Percentiles rank a stretch among this genome's conserved stretches.
These are phyloP conservation scores for Tubosaeta sp. DNA, from an alignment of 768 basidiomycete species.

Conservation along the genomic window DNA sequence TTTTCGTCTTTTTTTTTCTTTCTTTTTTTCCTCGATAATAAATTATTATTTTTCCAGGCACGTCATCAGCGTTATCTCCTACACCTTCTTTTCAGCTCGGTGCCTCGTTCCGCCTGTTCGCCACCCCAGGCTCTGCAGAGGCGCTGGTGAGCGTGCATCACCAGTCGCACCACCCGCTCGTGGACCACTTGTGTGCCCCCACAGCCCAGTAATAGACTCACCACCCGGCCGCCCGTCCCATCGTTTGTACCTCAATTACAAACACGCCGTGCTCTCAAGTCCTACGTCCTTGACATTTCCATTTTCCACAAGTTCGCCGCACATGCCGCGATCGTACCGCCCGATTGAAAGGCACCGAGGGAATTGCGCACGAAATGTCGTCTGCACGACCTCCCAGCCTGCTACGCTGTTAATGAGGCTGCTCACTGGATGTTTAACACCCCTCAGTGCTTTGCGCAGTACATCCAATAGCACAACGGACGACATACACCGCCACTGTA, in stretches of 20 bases:
- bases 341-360: constrained; percentile 15
- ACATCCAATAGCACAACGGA: constrained; percentile 10
- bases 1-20: constrained; percentile 15
- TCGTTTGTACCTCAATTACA: constrained; percentile 7
- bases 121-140: constrained; percentile 1
- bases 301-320: constrained; percentile 13
- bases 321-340: constrained; percentile 15
- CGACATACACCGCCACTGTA: constrained; percentile 13
- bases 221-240: too few species aligned
- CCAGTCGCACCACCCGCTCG: not conserved
- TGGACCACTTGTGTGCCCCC: too few species aligned
- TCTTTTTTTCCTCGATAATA: too few species aligned
- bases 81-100: too few species aligned
- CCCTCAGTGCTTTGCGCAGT: constrained; percentile 8
- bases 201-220: too few species aligned
- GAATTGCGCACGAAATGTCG: constrained; percentile 5
- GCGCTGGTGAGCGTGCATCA: constrained; percentile 15
- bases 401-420: constrained; percentile 4
- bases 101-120: constrained; percentile 1
- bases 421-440: too few species aligned
- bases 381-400: not conserved
- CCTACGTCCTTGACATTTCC: constrained; percentile 2
- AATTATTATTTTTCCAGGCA: not conserved
- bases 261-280: not conserved
- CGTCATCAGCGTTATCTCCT: not conserved